These are phyloP conservation scores for Sclerotiophoma versabilis DNA, from an alignment of 2,329 filamentous ascomycete species.

Conservation along the genomic window DNA sequence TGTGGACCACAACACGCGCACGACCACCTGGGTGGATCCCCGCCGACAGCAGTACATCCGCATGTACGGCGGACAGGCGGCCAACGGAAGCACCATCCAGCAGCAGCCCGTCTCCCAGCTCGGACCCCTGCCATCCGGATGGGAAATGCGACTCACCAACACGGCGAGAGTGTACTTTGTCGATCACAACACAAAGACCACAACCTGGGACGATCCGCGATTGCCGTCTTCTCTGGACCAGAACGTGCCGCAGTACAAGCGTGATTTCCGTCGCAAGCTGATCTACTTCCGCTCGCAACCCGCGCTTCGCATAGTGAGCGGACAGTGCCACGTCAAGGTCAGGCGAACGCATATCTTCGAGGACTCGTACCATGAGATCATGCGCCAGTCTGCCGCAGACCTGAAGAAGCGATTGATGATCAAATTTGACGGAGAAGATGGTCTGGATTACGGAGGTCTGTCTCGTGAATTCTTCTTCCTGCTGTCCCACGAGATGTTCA, in stretches of 20 bases:
- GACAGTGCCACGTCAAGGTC: slow-evolving; percentile 98
- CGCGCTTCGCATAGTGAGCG: slow-evolving; percentile 90
- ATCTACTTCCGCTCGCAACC: slow-evolving; percentile 99
- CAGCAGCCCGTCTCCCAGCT: slow-evolving; percentile 97
- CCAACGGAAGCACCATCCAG: slow-evolving; percentile 80
- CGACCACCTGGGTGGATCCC: slow-evolving; percentile 98
- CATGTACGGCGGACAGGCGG: slow-evolving; percentile 92
- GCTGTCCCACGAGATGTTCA: slow-evolving; percentile 99
- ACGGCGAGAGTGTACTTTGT: slow-evolving; percentile 98
- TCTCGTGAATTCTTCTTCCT: slow-evolving; percentile 99
- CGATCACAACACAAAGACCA: slow-evolving; percentile 99
- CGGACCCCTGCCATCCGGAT: slow-evolving; percentile 92
- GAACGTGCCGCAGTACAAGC: slow-evolving; percentile 99
- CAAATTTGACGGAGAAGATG: slow-evolving; percentile 98
- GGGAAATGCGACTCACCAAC: slow-evolving; percentile 99
- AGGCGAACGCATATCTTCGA: slow-evolving; percentile 97
- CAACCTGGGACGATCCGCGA: slow-evolving; percentile 97
- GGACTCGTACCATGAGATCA: slow-evolving; percentile 98
- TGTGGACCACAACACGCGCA: slow-evolving; percentile 97
- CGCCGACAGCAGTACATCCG: slow-evolving; percentile 97
- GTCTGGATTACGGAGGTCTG: slow-evolving; percentile 95
- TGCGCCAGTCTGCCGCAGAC: slow-evolving; percentile 92
- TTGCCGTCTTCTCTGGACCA: slow-evolving; percentile 95
- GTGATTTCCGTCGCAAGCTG: slow-evolving; percentile 95
- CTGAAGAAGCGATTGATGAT: slow-evolving; percentile 99